Percentiles rank a stretch among this genome's conserved stretches.
Conservation (phyloP, 345 rosid species). For the Citrus sp. region DNA sequence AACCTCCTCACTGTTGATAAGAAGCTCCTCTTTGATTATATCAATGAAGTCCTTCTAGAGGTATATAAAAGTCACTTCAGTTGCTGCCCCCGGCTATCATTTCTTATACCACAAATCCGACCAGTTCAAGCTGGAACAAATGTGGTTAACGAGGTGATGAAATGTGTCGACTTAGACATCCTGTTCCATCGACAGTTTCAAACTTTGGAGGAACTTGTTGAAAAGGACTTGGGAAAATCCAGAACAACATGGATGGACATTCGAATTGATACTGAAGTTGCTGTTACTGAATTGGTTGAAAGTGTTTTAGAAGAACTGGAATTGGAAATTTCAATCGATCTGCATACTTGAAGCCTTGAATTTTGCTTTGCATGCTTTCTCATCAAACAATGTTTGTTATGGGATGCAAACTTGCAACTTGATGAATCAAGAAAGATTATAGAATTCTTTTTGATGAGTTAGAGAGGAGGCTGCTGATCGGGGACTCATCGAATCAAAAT, state of each 20-base stretch:
- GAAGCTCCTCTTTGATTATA: constrained; percentile 48
- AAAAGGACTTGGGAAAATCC: constrained; percentile 48
- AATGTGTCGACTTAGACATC: constrained; percentile 46
- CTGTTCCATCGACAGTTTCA: constrained; percentile 16
- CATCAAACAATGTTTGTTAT: too few relatives aligned
- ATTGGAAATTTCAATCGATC: constrained; percentile 33
- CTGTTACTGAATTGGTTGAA: constrained; percentile 45
- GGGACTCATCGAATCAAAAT: not conserved
- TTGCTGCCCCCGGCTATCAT: constrained; percentile 39
- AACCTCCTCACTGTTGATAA: constrained; percentile 18
- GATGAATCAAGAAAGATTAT: not conserved
- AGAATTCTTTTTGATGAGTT: not conserved
- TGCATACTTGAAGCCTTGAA: constrained; percentile 11
- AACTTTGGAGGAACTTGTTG: constrained; percentile 41
- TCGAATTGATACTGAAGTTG: constrained; percentile 42
- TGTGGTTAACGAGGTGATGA: constrained; percentile 40
- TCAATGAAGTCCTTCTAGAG: constrained; percentile 57
- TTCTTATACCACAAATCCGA: constrained; percentile 24
- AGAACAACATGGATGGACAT: constrained; percentile 44
- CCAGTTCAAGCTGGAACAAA: constrained; percentile 18
- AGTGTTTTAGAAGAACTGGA: constrained; percentile 46
- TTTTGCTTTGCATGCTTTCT: not conserved
- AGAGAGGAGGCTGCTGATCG: not conserved
- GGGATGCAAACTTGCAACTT: not conserved
- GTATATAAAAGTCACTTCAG: constrained; percentile 26